Evolutionary conservation across 176 grass and related monocot genomes (phyloP), one percentile per base, ranked within the genome.

Genomic region (Aegilops longissima): DNA sequence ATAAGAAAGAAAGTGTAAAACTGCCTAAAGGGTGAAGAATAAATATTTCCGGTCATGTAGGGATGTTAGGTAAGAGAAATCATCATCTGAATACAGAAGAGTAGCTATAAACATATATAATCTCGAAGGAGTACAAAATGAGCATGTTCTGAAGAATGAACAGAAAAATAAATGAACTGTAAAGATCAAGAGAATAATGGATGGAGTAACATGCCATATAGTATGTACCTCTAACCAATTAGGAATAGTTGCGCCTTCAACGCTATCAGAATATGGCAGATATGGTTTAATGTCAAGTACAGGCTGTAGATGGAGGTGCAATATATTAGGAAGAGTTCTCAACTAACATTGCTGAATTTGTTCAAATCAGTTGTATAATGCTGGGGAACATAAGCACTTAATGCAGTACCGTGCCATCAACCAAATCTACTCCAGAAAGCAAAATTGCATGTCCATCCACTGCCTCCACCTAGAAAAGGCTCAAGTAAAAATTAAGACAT

Each of bases 211-310:
- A 85, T 82, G 58, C 18, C 8, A 65, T 33, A 42, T 47, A 68
- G 78, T 36, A n/a, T 59, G 38, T 92, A 92, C 93, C 93, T 95
- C 89, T 51, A 98, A 78, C 92, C 95, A 98, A 35, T 73, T 79
- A 33, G 96, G 92, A 83, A 95, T 77, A 47, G 76, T 33, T 49
- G 92, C 93, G 73, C 51, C 84, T 80, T 86, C 70, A 70, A 98
- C 84, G 31, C 90, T 82, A 51, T 95, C 93, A 63, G 96, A 94
- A 94, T 95, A 98, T 71, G 93, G 96, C 29, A 95, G 92, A 69
- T 98, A 98, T n/a, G 96, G 93, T 86, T 98, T 98, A 75, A 98
- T 94, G 89, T 98, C 96, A 77, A 98, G 90, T 7, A 95, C 88
- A n/a, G 96, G 96, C 92, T 98, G 92, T 91, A 65, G 29, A 95